Percentiles rank a stretch among this genome's conserved stretches.
phyloP scores from a whole-genome alignment of 2,329 filamentous ascomycete genomes.

The Aspergillus neoniger region DNA sequence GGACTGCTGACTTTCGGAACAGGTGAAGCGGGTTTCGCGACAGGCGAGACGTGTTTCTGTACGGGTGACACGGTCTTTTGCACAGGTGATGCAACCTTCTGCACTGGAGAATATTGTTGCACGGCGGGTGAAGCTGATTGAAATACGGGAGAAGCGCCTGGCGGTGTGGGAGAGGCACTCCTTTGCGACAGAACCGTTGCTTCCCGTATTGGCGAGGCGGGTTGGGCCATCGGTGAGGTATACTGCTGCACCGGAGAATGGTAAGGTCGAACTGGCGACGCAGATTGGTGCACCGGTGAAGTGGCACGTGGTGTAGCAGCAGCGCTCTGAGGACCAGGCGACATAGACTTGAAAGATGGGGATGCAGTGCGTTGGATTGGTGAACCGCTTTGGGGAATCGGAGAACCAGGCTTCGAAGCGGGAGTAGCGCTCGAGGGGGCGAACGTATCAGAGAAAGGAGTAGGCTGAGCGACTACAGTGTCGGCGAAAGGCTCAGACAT shows the following conservation, averaged over 20 bases:
- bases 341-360: constrained; percentile 20
- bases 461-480: constrained; percentile 11
- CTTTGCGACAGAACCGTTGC: constrained; percentile 12
- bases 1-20: constrained; percentile 39
- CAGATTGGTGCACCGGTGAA: constrained; percentile 14
- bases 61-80: constrained; percentile 19
- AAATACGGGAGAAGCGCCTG: constrained; percentile 19
- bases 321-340: constrained; percentile 11
- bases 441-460: constrained; percentile 10
- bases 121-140: constrained; percentile 15
- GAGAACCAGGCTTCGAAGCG: constrained; percentile 20
- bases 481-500: constrained; percentile 16
- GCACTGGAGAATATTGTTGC: constrained; percentile 17
- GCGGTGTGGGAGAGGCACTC: constrained; percentile 17
- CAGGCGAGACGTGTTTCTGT: constrained; percentile 23
- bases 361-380: constrained; percentile 11
- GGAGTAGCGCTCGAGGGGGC: constrained; percentile 17
- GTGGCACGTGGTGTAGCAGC: constrained; percentile 14
- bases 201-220: constrained; percentile 15
- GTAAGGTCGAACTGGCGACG: constrained; percentile 10
- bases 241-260: constrained; percentile 16
- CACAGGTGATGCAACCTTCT: constrained; percentile 21
- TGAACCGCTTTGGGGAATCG: constrained; percentile 16
- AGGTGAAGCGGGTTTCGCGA: constrained; percentile 30
- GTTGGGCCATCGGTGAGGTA: constrained; percentile 16